These are phyloP conservation scores for Sporothrix curviconia DNA, from an alignment of 2,329 filamentous ascomycete species.

Conservation along the genomic window DNA sequence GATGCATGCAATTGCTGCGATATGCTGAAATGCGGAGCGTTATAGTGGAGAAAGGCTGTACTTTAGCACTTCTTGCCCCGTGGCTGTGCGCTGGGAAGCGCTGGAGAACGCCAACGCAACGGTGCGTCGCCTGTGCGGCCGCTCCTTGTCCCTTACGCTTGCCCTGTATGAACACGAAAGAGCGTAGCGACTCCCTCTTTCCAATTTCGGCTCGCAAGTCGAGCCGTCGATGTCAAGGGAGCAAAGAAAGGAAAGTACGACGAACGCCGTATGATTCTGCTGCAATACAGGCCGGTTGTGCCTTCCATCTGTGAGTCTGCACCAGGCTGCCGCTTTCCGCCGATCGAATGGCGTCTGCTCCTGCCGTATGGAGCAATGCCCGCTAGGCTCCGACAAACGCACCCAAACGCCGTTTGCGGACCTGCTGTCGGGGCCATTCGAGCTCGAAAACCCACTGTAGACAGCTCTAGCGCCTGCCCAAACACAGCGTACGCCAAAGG, in stretches of 20 bases:
- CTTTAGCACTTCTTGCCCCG: not conserved
- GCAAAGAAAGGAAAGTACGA: no score
- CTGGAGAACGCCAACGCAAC: not conserved
- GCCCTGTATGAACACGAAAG: constrained; percentile 4
- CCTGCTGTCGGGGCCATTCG: not conserved
- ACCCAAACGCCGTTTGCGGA: not conserved
- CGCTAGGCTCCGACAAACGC: not conserved
- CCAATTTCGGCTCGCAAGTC: not conserved
- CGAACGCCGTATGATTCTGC: no score
- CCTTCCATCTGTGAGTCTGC: not conserved
- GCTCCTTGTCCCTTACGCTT: not conserved
- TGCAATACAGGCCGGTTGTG: no score
- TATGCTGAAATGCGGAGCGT: no score
- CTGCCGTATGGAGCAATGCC: no score
- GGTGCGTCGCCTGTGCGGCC: not conserved
- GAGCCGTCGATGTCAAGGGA: no score
- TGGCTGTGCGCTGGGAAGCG: not conserved
- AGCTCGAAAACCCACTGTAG: not conserved
- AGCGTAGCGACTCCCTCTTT: not conserved
- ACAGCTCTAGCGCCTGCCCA: constrained; percentile 2
- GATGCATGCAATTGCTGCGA: no score
- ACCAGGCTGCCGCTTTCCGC: not conserved
- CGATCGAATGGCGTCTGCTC: not conserved
- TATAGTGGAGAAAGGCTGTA: no score
- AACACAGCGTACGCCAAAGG: constrained; percentile 4